phyloP scores from a whole-genome alignment of 2,329 filamentous ascomycete species.

The Ophiostoma piceae region DNA sequence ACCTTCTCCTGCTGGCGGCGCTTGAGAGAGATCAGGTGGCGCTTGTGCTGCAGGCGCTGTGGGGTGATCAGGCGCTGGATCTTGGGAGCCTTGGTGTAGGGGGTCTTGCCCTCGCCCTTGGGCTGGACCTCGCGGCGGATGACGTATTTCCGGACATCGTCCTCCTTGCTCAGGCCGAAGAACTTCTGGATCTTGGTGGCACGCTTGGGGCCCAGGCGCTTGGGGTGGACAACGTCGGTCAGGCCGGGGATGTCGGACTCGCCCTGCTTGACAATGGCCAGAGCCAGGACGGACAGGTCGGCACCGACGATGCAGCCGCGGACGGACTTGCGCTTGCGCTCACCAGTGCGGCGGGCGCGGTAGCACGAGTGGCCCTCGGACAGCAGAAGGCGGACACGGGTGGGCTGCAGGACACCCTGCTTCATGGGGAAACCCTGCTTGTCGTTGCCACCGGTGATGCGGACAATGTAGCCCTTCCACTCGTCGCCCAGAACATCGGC shows the following conservation, averaged over 20 bases:
- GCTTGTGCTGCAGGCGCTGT: slow-evolving; percentile 99
- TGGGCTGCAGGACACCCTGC: slow-evolving; percentile 99
- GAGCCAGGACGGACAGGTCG: slow-evolving; percentile 90
- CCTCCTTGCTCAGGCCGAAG: slow-evolving; percentile 99
- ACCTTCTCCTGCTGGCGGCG: slow-evolving; percentile 92
- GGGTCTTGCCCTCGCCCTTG: slow-evolving; percentile 94
- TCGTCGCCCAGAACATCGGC: slow-evolving; percentile 96
- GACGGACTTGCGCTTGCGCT: slow-evolving; percentile 99
- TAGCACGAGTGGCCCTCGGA: slow-evolving; percentile 98
- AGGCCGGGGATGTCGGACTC: slow-evolving; percentile 90
- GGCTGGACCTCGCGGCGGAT: slow-evolving; percentile 97
- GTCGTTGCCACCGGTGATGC: slow-evolving; percentile 99
- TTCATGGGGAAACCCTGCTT: slow-evolving; percentile 99
- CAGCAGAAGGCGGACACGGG: slow-evolving; percentile 96
- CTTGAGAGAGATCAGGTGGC: slow-evolving; percentile 96
- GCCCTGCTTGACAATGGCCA: slow-evolving; percentile 97
- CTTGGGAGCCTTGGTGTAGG: slow-evolving; percentile 99
- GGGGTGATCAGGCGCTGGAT: slow-evolving; percentile 99
- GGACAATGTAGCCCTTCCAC: slow-evolving; percentile 99
- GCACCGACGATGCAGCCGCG: slow-evolving; percentile 97
- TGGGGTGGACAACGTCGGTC: slow-evolving; percentile 96
- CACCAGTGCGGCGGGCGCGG: slow-evolving; percentile 92
- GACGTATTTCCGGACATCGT: slow-evolving; percentile 99
- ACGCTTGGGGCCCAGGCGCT: slow-evolving; percentile 98
- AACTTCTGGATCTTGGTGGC: slow-evolving; percentile 99